These are phyloP conservation scores for Starmerella lactis-condensi DNA, from an alignment of 805 yeast genomes.

Conservation along the genomic window DNA sequence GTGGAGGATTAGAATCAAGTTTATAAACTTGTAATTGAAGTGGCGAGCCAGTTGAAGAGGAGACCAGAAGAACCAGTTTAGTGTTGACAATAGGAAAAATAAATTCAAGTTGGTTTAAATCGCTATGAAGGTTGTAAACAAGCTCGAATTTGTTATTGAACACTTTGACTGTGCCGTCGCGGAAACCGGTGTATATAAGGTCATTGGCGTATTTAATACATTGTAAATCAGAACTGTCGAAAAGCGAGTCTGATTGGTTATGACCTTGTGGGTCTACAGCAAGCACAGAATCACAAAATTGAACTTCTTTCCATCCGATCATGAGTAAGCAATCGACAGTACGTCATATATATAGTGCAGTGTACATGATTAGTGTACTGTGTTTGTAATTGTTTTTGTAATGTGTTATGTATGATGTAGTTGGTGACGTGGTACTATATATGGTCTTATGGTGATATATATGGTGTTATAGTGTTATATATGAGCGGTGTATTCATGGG, in stretches of 20 bases:
- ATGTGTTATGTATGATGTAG: background rate
- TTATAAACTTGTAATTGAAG: constrained; percentile 57
- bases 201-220: constrained; percentile 37
- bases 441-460: too few relatives aligned
- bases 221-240: constrained; percentile 65
- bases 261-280: constrained; percentile 54
- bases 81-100: constrained; percentile 32
- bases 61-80: constrained; percentile 42
- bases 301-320: constrained; percentile 55
- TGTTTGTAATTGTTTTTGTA: background rate
- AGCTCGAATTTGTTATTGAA: constrained; percentile 34
- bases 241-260: constrained; percentile 38
- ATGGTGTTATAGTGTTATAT: too few relatives aligned
- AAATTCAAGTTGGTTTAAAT: constrained; percentile 44
- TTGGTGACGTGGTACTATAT: too few relatives aligned
- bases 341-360: background rate
- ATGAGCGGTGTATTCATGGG: background rate
- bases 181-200: constrained; percentile 41
- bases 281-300: constrained; percentile 67
- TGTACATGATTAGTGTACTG: background rate
- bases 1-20: constrained; percentile 22
- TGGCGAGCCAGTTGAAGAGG: constrained; percentile 57
- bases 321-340: constrained; percentile 3
- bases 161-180: constrained; percentile 36
- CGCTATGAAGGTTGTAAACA: constrained; percentile 39